Evolutionary conservation across 176 grass and related monocot genomes (phyloP).

Genomic region (Zoysia pacifica): DNA sequence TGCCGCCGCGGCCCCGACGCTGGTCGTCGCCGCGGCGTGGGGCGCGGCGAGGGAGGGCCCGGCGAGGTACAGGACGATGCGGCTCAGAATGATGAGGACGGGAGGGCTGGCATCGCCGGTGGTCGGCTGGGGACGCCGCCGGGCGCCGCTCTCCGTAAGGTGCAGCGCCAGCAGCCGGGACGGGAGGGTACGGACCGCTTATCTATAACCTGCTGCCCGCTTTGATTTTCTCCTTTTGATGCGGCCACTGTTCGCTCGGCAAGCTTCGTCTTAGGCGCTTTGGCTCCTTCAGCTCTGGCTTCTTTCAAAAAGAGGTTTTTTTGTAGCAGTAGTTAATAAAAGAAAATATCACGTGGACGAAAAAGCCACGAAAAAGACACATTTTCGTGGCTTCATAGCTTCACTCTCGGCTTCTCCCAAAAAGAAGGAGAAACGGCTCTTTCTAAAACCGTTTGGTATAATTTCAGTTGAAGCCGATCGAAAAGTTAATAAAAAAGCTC

Average conservation of each 20-base stretch:
- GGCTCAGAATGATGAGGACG: slow-evolving; percentile 26
- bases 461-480: too few relatives aligned
- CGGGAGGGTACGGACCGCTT: slow-evolving; percentile 38
- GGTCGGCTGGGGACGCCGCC: slow-evolving; percentile 27
- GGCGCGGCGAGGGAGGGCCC: slow-evolving; percentile 20
- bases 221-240: background rate
- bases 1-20: slow-evolving; percentile 13
- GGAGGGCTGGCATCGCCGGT: slow-evolving; percentile 23
- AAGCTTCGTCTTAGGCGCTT: background rate
- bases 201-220: background rate
- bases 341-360: too few relatives aligned
- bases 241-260: background rate
- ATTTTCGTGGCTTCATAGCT: too few relatives aligned
- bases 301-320: too few relatives aligned
- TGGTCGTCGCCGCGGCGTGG: slow-evolving; percentile 52
- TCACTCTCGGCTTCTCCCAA: too few relatives aligned
- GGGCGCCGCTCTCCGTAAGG: slow-evolving; percentile 32
- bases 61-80: background rate
- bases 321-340: too few relatives aligned
- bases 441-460: too few relatives aligned
- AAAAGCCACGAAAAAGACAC: too few relatives aligned
- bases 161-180: slow-evolving; percentile 52
- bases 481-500: too few relatives aligned
- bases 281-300: too few relatives aligned
- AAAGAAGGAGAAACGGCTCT: too few relatives aligned